A percentile compares a stretch with the other conserved stretches of the same genome.
Evolutionary conservation across 2,329 filamentous ascomycete genomes (phyloP).

Genomic region (Huntiella decipiens): DNA sequence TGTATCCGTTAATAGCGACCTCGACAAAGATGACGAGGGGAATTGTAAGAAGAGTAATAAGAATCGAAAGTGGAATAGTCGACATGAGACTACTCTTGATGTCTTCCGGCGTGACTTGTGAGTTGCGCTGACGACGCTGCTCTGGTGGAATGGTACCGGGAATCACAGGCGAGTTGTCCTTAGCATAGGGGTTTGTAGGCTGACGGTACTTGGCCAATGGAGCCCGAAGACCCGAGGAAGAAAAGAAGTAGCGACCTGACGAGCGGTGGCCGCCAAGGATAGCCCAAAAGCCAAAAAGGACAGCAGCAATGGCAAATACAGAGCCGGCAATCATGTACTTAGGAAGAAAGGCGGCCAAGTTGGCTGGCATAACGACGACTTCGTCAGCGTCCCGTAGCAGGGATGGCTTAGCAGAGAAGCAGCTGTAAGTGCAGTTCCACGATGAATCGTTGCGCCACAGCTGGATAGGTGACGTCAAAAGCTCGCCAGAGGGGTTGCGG

Average conservation of each 20-base stretch:
- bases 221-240: not conserved
- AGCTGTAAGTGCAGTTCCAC: constrained; percentile 11
- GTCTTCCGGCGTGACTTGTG: not conserved
- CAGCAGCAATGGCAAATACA: constrained; percentile 6
- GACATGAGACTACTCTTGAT: constrained; percentile 1
- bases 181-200: constrained; percentile 6
- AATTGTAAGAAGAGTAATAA: constrained; percentile 7
- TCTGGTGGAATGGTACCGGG: constrained; percentile 10
- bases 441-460: constrained; percentile 11
- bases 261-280: constrained; percentile 9
- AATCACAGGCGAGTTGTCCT: constrained; percentile 10
- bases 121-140: constrained; percentile 4
- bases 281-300: constrained; percentile 8
- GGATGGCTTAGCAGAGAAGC: constrained; percentile 6
- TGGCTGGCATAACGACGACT: constrained; percentile 7
- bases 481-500: constrained; percentile 5
- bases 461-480: constrained; percentile 8
- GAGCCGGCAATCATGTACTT: constrained; percentile 10
- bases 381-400: constrained; percentile 8
- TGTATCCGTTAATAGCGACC: constrained; percentile 8
- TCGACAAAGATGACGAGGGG: constrained; percentile 10
- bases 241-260: constrained; percentile 10
- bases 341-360: constrained; percentile 9
- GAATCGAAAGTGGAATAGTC: constrained; percentile 9
- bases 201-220: constrained; percentile 7